Percentiles rank a stretch among this genome's conserved stretches.
These are phyloP conservation scores for Trichosanthes truncata DNA, from an alignment of 306 rosid genomes.

Conservation along the genomic window DNA sequence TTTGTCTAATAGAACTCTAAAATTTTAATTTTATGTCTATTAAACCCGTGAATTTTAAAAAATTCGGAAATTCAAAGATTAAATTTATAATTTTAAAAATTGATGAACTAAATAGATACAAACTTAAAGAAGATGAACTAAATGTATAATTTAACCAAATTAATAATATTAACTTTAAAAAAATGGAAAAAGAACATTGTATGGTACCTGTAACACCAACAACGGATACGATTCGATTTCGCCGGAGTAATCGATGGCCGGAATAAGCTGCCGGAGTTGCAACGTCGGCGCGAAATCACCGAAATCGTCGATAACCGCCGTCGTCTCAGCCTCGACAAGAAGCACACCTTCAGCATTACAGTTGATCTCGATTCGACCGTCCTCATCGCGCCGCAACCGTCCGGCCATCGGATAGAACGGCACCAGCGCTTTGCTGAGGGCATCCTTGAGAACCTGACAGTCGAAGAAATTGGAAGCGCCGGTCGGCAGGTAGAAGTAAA, in stretches of 20 bases:
- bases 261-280: conserved; percentile 66
- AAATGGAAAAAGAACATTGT: too few species aligned
- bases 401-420: conserved; percentile 83
- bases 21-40: too few species aligned
- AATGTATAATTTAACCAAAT: too few species aligned
- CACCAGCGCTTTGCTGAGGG: conserved; percentile 54
- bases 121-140: too few species aligned
- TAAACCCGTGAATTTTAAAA: too few species aligned
- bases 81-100: too few species aligned
- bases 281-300: conserved; percentile 82
- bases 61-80: too few species aligned
- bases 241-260: conserved; percentile 51
- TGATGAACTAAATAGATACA: too few species aligned
- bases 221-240: conserved; percentile 60
- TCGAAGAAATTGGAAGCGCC: conserved; percentile 47
- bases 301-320: conserved; percentile 42
- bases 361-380: conserved; percentile 67
- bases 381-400: conserved; percentile 53
- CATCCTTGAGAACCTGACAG: conserved; percentile 34
- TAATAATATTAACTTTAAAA: not conserved
- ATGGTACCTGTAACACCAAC: conserved; percentile 55
- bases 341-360: conserved; percentile 70
- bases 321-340: conserved; percentile 54
- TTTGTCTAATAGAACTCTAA: too few species aligned
- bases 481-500: conserved; percentile 51